Base-by-base conservation (phyloP, 2,329 filamentous ascomycete species). In the Venturia asperata region DNA sequence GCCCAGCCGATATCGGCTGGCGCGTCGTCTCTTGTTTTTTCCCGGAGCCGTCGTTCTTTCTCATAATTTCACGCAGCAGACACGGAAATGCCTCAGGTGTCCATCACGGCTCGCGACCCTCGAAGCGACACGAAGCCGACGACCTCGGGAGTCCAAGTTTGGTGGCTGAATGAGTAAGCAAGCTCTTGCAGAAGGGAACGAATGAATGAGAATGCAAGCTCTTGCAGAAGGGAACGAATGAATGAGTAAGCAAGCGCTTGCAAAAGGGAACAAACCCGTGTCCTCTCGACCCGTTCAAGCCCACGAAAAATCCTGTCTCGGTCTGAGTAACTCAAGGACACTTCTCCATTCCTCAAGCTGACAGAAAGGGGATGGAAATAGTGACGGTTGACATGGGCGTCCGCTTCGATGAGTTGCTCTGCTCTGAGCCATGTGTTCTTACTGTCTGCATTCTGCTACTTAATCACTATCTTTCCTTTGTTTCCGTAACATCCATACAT, bases 121-220 rank as follows among this genome's bases (percentile, higher is more conserved):
- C n/a, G 24, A 21, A 19, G 11, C 17, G 47, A 52, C 21, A 9
- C 6, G 11, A 30, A 52, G 21, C 47, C 47, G 27, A 52, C n/a
- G n/a, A n/a, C n/a, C n/a, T n/a, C n/a, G n/a, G 21, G 15, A 27
- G 13, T 15, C n/a, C 47, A 1, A 52, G 9, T 30, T 19, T 52
- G 47, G n/a, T 52, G 47, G 49, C 49, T 55, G 24, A 19, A 19
- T 55, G 49, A 55, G 49, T 55, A 55, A 55, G 49, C 49, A 19
- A n/a, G n/a, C n/a, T n/a, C 30, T 34, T 34, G 30, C 30, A 34
- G 5, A 15, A 10, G 49, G 24, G 1, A 55, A 10, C 5, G 17
- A 30, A 24, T n/a, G n/a, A n/a, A n/a, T n/a, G n/a, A n/a, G n/a
- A n/a, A n/a, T n/a, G n/a, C n/a, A n/a, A n/a, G 49, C 49, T 34